Evolutionary conservation across 2,329 filamentous ascomycete genomes (phyloP).

Genomic region (Fusarium camptoceras): DNA sequence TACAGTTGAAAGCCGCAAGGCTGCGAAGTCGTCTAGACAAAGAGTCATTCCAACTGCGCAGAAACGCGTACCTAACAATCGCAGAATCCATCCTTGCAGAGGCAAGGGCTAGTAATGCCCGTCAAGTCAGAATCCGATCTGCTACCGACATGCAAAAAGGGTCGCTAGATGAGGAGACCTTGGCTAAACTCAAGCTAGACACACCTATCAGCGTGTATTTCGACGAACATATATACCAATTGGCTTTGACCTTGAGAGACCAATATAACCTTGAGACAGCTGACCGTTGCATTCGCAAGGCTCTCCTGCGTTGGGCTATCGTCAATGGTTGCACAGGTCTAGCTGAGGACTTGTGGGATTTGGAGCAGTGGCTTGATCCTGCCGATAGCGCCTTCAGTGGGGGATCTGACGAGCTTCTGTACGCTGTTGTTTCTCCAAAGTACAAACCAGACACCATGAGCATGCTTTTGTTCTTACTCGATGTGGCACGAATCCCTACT

Average conservation of each 20-base stretch:
- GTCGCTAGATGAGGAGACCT: background rate
- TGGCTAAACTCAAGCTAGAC: background rate
- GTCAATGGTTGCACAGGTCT: background rate
- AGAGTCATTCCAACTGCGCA: accelerated
- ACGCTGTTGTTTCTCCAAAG: background rate
- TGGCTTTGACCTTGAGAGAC: background rate
- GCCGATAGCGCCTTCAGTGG: background rate
- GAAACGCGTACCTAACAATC: background rate
- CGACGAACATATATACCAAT: background rate
- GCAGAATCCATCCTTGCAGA: background rate
- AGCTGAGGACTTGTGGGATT: background rate
- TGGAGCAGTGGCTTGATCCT: background rate
- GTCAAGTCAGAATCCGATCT: accelerated
- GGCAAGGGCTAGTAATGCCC: background rate
- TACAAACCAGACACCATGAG: background rate
- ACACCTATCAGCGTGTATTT: background rate
- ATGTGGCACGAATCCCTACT: background rate
- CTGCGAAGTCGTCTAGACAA: background rate
- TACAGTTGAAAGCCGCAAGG: background rate
- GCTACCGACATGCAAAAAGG: accelerated
- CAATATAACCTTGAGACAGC: background rate
- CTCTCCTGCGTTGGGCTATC: background rate
- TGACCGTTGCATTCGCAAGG: background rate
- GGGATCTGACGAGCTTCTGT: background rate
- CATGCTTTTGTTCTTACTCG: background rate